A percentile compares a stretch with the other conserved stretches of the same genome.
These are phyloP conservation scores for Cryphonectria japonica DNA, from an alignment of 2,329 filamentous ascomycete genomes.

Conservation along the genomic window DNA sequence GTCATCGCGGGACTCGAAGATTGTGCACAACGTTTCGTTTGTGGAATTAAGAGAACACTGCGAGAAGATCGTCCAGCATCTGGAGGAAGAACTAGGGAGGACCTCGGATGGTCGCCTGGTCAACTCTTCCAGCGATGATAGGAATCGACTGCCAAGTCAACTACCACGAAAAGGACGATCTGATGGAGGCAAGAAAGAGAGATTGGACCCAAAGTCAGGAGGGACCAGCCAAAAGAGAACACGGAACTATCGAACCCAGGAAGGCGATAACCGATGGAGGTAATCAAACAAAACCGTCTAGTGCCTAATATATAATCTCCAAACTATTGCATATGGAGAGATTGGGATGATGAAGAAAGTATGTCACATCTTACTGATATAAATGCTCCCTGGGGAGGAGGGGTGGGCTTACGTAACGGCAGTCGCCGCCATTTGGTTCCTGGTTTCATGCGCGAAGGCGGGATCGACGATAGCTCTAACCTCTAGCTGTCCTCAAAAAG, in stretches of 20 bases:
- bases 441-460: slow-evolving; percentile 23
- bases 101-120: neutral
- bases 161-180: neutral
- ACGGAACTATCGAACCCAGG: neutral
- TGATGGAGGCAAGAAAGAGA: neutral
- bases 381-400: too few species aligned
- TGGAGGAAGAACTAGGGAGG: slow-evolving; percentile 27
- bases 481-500: slow-evolving; percentile 3
- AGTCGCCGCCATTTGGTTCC: slow-evolving; percentile 10
- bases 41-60: slow-evolving; percentile 24
- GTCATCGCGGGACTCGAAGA: slow-evolving; percentile 8
- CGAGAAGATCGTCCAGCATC: slow-evolving; percentile 17
- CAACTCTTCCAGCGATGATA: neutral
- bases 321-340: too few species aligned
- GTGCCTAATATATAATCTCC: too few species aligned
- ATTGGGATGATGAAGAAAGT: too few species aligned
- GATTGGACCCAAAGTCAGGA: neutral
- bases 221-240: neutral
- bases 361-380: too few species aligned
- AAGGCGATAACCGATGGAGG: neutral
- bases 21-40: slow-evolving; percentile 16
- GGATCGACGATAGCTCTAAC: neutral
- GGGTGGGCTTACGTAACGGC: slow-evolving; percentile 23
- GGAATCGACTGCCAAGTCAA: neutral
- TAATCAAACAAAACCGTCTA: too few species aligned